A percentile compares a stretch with the other conserved stretches of the same genome.
phyloP scores from a whole-genome alignment of 768 basidiomycete species.

The Arthromyces matolae region DNA sequence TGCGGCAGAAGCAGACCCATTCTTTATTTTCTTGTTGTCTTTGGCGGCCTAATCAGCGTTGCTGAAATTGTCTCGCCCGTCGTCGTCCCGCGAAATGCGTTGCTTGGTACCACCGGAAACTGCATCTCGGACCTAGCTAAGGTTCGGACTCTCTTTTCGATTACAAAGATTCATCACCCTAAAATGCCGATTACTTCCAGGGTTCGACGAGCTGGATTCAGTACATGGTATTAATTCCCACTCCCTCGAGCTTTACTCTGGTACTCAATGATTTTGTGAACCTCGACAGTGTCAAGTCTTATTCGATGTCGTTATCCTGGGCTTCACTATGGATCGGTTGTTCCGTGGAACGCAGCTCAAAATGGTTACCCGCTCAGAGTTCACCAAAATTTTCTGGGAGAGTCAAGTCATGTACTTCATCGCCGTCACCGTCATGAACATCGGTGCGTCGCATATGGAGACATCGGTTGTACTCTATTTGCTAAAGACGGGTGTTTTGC shows the following conservation, averaged over 20 bases:
- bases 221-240: constrained; percentile 10
- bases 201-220: constrained; percentile 20
- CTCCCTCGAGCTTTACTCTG: too few species aligned
- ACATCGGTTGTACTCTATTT: not conserved
- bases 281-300: constrained; percentile 15
- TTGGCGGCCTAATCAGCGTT: constrained; percentile 15
- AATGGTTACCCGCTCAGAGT: constrained; percentile 15
- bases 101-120: constrained; percentile 15
- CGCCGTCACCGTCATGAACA: constrained; percentile 17
- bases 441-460: constrained; percentile 8
- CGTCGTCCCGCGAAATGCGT: constrained; percentile 17
- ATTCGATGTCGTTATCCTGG: constrained; percentile 19
- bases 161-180: not conserved
- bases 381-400: constrained; percentile 20
- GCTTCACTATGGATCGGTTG: constrained; percentile 14
- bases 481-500: too few species aligned
- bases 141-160: constrained; percentile 3
- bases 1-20: constrained; percentile 11
- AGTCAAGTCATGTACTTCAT: constrained; percentile 21
- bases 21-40: constrained; percentile 15
- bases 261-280: not conserved
- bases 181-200: not conserved
- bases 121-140: constrained; percentile 18
- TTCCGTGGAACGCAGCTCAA: constrained; percentile 17
- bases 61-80: constrained; percentile 19